These are phyloP conservation scores for Plantago rigida DNA, from an alignment of 305 asterid genomes.

Conservation along the genomic window DNA sequence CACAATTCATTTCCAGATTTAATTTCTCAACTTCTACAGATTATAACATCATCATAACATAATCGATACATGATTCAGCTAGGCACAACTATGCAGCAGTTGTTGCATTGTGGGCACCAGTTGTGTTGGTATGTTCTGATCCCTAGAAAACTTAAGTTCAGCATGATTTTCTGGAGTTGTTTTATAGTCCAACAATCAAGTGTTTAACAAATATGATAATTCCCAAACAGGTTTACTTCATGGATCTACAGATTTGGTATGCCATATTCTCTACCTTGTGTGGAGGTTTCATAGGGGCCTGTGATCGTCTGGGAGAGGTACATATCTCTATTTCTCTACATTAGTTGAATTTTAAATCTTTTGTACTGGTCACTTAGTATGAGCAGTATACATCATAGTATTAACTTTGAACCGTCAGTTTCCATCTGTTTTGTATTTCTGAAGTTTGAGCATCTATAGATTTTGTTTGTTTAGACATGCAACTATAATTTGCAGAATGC, in stretches of 20 bases:
- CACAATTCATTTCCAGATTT: constrained; percentile 15
- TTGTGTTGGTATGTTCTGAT: constrained; percentile 55
- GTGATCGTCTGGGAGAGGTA: constrained; percentile 98
- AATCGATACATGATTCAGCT: constrained; percentile 46
- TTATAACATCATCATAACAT: constrained; percentile 26
- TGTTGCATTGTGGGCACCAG: constrained; percentile 74
- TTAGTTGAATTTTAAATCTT: background rate
- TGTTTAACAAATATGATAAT: constrained; percentile 23
- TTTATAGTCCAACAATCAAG: constrained; percentile 14
- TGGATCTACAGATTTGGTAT: constrained; percentile 97
- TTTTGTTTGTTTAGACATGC: background rate
- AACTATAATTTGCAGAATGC: background rate
- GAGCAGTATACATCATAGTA: background rate
- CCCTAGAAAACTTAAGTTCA: constrained; percentile 20
- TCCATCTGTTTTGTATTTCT: constrained; percentile 6
- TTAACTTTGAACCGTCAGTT: constrained; percentile 12
- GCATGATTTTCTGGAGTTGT: constrained; percentile 1
- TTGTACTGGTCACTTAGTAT: too few species aligned
- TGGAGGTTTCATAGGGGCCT: constrained; percentile 92
- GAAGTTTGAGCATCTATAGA: background rate
- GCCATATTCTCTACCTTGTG: constrained; percentile 73
- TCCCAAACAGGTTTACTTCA: constrained; percentile 75
- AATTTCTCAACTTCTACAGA: constrained; percentile 19
- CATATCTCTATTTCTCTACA: constrained; percentile 3
- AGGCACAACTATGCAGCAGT: constrained; percentile 63